A percentile compares a stretch with the other conserved stretches of the same genome.
Conservation (phyloP, 108 stramenopile species). For the Cyclotella atomus region DNA sequence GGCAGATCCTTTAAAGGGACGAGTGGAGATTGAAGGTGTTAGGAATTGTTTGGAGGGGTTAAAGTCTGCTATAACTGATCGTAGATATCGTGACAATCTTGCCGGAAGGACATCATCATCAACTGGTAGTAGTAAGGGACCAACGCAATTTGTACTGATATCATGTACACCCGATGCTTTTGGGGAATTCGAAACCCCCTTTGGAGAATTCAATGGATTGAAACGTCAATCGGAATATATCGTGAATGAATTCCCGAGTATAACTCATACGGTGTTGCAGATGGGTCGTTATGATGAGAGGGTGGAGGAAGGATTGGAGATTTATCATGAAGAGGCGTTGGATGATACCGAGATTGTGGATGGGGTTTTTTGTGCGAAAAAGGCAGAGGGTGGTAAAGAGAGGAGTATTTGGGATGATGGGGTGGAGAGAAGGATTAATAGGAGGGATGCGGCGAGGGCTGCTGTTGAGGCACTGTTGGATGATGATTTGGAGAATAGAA, state of each 20-base stretch:
- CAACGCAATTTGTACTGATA: slow-evolving; percentile 69
- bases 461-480: slow-evolving; percentile 71
- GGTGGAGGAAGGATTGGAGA: slow-evolving; percentile 67
- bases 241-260: slow-evolving; percentile 63
- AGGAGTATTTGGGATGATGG: slow-evolving; percentile 11
- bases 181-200: slow-evolving; percentile 81
- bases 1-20: slow-evolving; percentile 75
- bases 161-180: slow-evolving; percentile 71
- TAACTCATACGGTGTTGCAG: slow-evolving; percentile 64
- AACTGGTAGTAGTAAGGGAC: no score
- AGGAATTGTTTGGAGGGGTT: slow-evolving; percentile 71
- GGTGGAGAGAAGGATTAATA: slow-evolving; percentile 65
- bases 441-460: slow-evolving; percentile 83
- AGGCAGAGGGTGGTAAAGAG: not conserved
- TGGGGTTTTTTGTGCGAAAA: slow-evolving; percentile 13
- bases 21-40: slow-evolving; percentile 86
- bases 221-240: slow-evolving; percentile 79
- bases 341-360: slow-evolving; percentile 37
- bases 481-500: slow-evolving; percentile 60
- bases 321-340: slow-evolving; percentile 36
- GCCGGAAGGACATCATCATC: not conserved
- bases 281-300: slow-evolving; percentile 81
- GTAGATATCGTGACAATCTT: slow-evolving; percentile 27
- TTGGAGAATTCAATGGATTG: slow-evolving; percentile 75
- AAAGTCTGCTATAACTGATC: slow-evolving; percentile 36